Evolutionary conservation across 129 eudicot species (phyloP).

Genomic region (Flaveria sonorensis): DNA sequence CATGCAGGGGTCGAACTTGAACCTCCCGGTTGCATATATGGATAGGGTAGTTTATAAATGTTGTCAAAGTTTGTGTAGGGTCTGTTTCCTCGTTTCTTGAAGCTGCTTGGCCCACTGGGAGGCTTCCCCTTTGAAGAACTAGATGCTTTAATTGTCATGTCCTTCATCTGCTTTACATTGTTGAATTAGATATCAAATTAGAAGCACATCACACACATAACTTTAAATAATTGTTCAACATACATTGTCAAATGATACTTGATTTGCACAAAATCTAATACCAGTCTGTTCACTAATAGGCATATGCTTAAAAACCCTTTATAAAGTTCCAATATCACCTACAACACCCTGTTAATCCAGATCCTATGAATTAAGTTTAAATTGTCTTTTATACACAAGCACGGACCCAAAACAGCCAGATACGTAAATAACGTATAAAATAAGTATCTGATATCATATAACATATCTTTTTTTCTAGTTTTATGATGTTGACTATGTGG

Average conservation of each 20-base stretch:
- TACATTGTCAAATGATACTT: too few relatives aligned
- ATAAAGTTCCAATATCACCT: too few relatives aligned
- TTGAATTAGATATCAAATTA: slow-evolving; percentile 18
- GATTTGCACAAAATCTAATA: too few relatives aligned
- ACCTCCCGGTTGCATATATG: slow-evolving; percentile 55
- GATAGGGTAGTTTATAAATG: slow-evolving; percentile 19
- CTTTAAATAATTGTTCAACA: too few relatives aligned
- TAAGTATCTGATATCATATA: too few relatives aligned
- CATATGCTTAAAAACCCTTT: too few relatives aligned
- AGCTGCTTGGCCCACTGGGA: slow-evolving; percentile 47
- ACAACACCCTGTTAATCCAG: background rate
- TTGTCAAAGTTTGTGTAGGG: slow-evolving; percentile 46
- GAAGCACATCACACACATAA: background rate
- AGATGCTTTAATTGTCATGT: slow-evolving; percentile 72
- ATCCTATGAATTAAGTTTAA: background rate
- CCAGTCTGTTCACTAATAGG: too few relatives aligned
- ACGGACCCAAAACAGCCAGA: too few relatives aligned
- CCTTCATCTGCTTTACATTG: slow-evolving; percentile 64
- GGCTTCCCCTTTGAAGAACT: slow-evolving; percentile 60
- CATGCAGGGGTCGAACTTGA: slow-evolving; percentile 72
- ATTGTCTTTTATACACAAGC: background rate
- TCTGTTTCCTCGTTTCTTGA: slow-evolving; percentile 54
- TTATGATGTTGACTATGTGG: too few relatives aligned
- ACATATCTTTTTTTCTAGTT: too few relatives aligned
- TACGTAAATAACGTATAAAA: too few relatives aligned